Evolutionary conservation across 2,329 filamentous ascomycete species (phyloP), one percentile per base, ranked within the genome.

Genomic region (Pestalotiopsis sp.): DNA sequence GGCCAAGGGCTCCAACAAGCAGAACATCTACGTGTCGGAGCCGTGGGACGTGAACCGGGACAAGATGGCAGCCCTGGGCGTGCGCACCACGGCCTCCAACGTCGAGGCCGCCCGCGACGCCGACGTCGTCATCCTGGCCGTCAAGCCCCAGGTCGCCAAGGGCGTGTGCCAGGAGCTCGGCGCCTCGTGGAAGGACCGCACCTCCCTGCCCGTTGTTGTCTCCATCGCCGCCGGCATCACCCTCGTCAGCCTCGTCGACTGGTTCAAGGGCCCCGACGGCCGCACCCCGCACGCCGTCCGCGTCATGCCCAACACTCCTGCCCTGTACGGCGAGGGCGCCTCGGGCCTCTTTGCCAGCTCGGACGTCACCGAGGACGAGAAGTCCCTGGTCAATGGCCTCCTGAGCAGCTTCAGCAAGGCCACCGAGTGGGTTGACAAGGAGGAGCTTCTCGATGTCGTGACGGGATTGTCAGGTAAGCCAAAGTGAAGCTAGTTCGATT

Each of bases 251-350:
- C 74, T 86, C 72, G 76, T 77, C 56, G 73, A 76, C 56, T 86
- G 84, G 84, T 74, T 82, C 68, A 80, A 75, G 68, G 77, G 80
- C 0, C 69, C 76, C 1, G 79, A 78, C 41, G 82, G 80, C 3
- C 76, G 76, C 25, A 74, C 79, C 1, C 82, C 84, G 0, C 83
- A 82, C 61, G 78, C 85, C 17, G 82, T 86, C n/a, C 81, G 84
- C 23, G 84, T 86, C 68, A 86, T 86, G 84, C 84, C 84, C 67
- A 86, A 86, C 76, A 86, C 84, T 4, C 84, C 84, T 2, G 84
- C 84, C 6, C 75, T 86, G 39, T 81, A 86, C 11, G 83, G 84
- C 27, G 84, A 86, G 77, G 84, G 84, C 38, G 84, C 84, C 1
- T 84, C 83, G 2, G 84, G 84, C 2, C 74, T 85, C 11, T 86